Conservation (phyloP, 2,329 filamentous ascomycete species). For the Calonectria hawksworthii region DNA sequence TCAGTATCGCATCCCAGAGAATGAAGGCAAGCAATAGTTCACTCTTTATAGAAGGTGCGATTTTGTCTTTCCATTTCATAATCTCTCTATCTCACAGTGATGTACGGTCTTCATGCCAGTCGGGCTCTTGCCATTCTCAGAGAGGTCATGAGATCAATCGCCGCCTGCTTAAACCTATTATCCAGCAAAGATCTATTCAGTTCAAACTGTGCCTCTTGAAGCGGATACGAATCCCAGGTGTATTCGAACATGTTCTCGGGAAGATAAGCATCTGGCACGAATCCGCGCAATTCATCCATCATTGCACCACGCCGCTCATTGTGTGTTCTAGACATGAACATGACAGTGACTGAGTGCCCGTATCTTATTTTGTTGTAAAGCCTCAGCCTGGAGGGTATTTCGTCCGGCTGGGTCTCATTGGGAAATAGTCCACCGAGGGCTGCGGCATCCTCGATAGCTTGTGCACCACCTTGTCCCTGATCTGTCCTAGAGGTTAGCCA, state of each 20-base stretch:
- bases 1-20: no score
- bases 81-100: neutral
- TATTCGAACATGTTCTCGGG: constrained; percentile 1
- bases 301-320: neutral
- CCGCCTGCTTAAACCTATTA: neutral
- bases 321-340: neutral
- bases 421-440: constrained; percentile 24
- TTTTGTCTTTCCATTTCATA: no score
- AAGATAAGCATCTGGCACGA: neutral
- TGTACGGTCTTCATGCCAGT: neutral
- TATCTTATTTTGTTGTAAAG: constrained; percentile 27
- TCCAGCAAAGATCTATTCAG: neutral
- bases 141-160: neutral
- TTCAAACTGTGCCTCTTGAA: neutral
- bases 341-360: neutral
- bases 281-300: neutral
- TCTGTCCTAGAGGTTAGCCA: neutral
- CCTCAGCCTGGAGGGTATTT: constrained; percentile 5
- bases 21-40: no score
- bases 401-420: neutral
- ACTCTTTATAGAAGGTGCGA: no score
- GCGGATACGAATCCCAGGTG: neutral
- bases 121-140: neutral
- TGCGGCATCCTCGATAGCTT: constrained; percentile 24
- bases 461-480: constrained; percentile 26